Evolutionary conservation across 345 rosid species (phyloP), one percentile per base, ranked within the genome.

Genomic region (Hibiscus trionum): DNA sequence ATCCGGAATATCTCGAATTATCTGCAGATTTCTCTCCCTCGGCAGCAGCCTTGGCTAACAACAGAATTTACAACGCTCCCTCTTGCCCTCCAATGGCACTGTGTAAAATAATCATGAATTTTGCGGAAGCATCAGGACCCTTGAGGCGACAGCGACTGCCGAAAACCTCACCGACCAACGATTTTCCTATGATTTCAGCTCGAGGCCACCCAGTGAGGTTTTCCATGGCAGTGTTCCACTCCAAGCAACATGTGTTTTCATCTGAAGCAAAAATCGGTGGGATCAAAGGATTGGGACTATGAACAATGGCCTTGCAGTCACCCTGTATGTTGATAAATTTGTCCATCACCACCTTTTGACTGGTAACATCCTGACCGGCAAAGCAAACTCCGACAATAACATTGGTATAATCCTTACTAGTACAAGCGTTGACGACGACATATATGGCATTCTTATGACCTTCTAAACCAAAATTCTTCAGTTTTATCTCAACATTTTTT

Each of bases 211-310:
- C 81, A 1, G 97, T 95, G 80, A 95, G 89, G 81, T 86, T 92
- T 78, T 92, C 99, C 97, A 92, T 86, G 17, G 99, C 97, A n/a
- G 89, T 85, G 78, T 95, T 95, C 99, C 99, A 95, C 79, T 95
- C 99, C 61, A 84, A 74, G 87, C 99, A 95, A 75, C 88, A 87
- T 1, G 98, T 83, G 79, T 88, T 93, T 76, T 92, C 97, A 72
- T 92, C 98, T 0, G 94, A 89, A 61, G 97, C 96, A 84, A 95
- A 95, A 77, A 95, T 92, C 5, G 99, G 99, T 33, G 99, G 99
- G 74, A 94, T 94, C 86, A 90, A 80, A 65, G 89, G 92, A 81
- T 88, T 91, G 61, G 95, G 98, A 79, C 67, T 63, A 37, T 63
- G 67, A 63, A 63, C 49, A 37, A 63, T 63, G 67, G 67, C 50